phyloP scores from a whole-genome alignment of 148 eudicot species.

The Oxyria digyna region DNA sequence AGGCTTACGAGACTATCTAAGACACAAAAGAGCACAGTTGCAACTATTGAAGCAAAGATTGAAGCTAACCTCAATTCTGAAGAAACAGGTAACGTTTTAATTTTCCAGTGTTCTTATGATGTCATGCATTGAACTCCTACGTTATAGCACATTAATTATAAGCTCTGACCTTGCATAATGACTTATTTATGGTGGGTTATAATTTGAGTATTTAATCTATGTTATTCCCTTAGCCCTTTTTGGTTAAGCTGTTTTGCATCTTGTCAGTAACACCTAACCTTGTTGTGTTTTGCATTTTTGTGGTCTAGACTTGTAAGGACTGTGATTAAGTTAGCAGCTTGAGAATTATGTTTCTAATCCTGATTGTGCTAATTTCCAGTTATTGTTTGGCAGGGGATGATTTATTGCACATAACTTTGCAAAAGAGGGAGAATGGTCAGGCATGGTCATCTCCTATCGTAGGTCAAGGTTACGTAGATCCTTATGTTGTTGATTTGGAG shows the following conservation, averaged over 20 bases:
- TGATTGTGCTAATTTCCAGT: no score
- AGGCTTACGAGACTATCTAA: conserved; percentile 79
- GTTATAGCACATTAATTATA: not conserved
- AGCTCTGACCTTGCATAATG: not conserved
- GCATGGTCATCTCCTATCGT: no score
- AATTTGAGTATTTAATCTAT: not conserved
- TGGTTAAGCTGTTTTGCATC: not conserved
- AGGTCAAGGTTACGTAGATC: no score
- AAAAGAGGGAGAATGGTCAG: no score
- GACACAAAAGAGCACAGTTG: conserved; percentile 60
- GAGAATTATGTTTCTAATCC: no score
- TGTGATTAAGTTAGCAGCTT: no score
- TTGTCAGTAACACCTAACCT: not conserved
- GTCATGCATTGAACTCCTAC: not conserved
- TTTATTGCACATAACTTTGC: no score
- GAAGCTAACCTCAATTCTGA: conserved; percentile 76
- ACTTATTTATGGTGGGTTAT: not conserved
- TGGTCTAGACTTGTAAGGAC: no score
- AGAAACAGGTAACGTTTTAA: conserved; percentile 57
- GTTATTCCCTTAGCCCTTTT: not conserved
- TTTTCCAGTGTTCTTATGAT: not conserved
- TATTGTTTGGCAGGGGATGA: no score
- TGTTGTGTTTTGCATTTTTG: no score
- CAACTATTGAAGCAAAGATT: conserved; percentile 76
- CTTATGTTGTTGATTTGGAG: no score